Conservation (phyloP, 176 grass and related monocot genomes). For the Olyra latifolia region DNA sequence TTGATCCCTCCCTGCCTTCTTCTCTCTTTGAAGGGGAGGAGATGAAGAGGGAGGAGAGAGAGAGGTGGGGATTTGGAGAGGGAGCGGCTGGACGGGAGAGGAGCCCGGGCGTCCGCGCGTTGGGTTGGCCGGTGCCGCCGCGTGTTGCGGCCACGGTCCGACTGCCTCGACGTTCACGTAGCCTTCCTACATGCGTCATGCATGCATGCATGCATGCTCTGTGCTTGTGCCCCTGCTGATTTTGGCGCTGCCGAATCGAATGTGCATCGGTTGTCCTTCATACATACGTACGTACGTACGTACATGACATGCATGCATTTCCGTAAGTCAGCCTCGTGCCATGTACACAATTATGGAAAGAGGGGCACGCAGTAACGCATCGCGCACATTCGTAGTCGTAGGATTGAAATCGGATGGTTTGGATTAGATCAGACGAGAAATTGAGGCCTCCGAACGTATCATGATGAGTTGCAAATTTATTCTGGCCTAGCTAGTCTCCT, state of each 20-base stretch:
- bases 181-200: too few species aligned
- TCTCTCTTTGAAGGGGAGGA: conserved; percentile 25
- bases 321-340: too few species aligned
- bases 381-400: too few species aligned
- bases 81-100: conserved; percentile 16
- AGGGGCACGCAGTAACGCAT: too few species aligned
- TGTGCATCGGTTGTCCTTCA: not conserved
- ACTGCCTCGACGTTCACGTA: not conserved
- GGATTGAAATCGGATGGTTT: too few species aligned
- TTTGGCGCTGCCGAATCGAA: not conserved
- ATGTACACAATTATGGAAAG: too few species aligned
- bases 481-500: too few species aligned
- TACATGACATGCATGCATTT: too few species aligned
- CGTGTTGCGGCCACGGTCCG: not conserved
- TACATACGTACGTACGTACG: too few species aligned
- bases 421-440: too few species aligned
- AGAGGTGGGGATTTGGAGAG: conserved; percentile 14
- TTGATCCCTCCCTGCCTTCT: conserved; percentile 24
- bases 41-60: conserved; percentile 5
- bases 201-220: not conserved
- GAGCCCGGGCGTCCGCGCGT: conserved; percentile 15
- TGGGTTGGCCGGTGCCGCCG: conserved; percentile 23
- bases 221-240: not conserved
- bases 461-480: too few species aligned
- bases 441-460: too few species aligned